Base-by-base conservation (phyloP, 2,329 filamentous ascomycete genomes). In the Aspergillus versicolor region DNA sequence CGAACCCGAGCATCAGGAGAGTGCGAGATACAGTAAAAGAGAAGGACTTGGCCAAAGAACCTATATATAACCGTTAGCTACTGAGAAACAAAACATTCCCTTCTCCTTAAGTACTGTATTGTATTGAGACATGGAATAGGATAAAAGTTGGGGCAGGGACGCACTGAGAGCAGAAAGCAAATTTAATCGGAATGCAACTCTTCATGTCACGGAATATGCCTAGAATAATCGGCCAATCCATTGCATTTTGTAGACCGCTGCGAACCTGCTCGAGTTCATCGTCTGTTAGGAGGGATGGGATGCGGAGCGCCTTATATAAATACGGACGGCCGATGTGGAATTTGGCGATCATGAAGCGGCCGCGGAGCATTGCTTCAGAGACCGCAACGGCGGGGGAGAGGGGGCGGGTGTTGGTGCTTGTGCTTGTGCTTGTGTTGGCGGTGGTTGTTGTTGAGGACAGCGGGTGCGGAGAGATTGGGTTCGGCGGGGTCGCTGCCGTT, bases 281-380 rank as follows among this genome's bases (percentile, higher is more conserved):
- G 9, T 75, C 71, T n/a, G 70, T 73, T 13, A 77, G 62, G 7
- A 67, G 60, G 5, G 54, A 46, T 0, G 75, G 75, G 49, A 70
- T 70, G n/a, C 71, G 72, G n/a, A 77, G 70, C 0, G 75, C 75
- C 63, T 77, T 77, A 62, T 75, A 75, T 3, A 75, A 61, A 56
- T 75, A 75, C n/a, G 73, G 73, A 6, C 73, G 70, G 44, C 73
- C 71, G 56, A 75, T 75, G 63, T 75, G 73, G 58, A 75, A 75
- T 27, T 73, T 73, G 40, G 72, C 73, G 56, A 75, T 75, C 61
- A 69, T 68, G 58, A 72, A 69, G 30, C 70, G 69, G 34, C 68
- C 69, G 22, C 66, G 72, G 42, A 73, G 73, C 74, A 74, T 73
- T 55, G 74, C 66, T 60, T 76, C 68, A 41, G 73, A 67, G 52